A percentile compares a stretch with the other conserved stretches of the same genome.
These are phyloP conservation scores for Perilla frutescens DNA, from an alignment of 257 asterid species.

Conservation along the genomic window DNA sequence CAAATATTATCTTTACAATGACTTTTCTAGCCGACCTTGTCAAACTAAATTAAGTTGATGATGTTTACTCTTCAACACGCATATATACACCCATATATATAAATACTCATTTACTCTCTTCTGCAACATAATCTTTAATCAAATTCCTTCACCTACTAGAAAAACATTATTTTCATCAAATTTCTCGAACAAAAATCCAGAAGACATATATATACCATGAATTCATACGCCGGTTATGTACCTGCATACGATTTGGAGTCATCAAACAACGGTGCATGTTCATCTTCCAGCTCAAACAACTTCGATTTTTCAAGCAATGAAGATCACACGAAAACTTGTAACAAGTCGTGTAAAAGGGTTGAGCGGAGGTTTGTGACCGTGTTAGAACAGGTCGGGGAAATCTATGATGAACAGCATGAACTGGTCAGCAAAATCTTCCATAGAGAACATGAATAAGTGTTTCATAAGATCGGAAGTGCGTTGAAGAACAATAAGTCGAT, in stretches of 20 bases:
- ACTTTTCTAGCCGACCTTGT: background rate
- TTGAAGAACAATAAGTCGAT: constrained; percentile 41
- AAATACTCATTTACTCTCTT: background rate
- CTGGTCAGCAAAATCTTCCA: constrained; percentile 51
- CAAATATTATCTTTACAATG: background rate
- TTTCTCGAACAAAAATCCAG: no score
- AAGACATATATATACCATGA: background rate
- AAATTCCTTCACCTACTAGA: background rate
- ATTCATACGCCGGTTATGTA: background rate
- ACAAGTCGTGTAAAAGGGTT: constrained; percentile 58
- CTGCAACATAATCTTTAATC: background rate
- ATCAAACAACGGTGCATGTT: background rate
- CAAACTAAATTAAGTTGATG: background rate
- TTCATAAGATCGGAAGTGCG: constrained; percentile 43
- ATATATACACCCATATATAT: background rate
- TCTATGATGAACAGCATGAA: constrained; percentile 43
- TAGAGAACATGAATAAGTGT: constrained; percentile 43
- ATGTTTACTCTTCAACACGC: background rate
- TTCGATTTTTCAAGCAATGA: background rate
- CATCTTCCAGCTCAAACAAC: background rate
- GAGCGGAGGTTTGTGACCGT: constrained; percentile 49
- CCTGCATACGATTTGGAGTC: background rate
- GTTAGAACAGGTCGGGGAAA: constrained; percentile 47
- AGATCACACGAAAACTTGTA: constrained; percentile 11
- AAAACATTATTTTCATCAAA: no score